These are phyloP conservation scores for Diaporthe sp. DNA, from an alignment of 2,329 filamentous ascomycete genomes.

Conservation along the genomic window DNA sequence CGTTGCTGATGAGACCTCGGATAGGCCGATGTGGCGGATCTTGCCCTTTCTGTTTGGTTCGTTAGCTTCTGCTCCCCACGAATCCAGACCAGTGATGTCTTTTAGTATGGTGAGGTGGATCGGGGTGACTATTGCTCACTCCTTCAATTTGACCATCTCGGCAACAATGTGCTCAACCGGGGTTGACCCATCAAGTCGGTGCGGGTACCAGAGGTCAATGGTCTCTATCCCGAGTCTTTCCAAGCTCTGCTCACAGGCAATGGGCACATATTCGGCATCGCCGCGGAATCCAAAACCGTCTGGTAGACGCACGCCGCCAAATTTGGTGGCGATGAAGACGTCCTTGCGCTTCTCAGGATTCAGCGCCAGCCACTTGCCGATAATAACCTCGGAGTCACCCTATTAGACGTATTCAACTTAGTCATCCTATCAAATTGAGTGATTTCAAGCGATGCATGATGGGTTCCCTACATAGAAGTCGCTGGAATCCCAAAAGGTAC, in stretches of 20 bases:
- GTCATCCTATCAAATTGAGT: rapidly evolving
- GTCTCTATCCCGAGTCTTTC: conserved; percentile 60
- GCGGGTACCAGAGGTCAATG: conserved; percentile 67
- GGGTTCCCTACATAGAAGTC: conserved; percentile 30
- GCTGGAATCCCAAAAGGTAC: conserved; percentile 45
- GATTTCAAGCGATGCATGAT: rapidly evolving
- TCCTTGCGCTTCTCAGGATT: conserved; percentile 58
- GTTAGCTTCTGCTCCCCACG: neutral
- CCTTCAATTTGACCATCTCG: conserved; percentile 61
- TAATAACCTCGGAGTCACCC: conserved; percentile 58
- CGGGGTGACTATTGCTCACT: conserved; percentile 44
- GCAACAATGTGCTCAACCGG: conserved; percentile 64
- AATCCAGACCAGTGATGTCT: neutral
- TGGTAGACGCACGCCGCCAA: conserved; percentile 43
- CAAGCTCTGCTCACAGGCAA: conserved; percentile 53
- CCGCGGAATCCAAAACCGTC: conserved; percentile 42
- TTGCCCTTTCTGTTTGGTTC: conserved; percentile 57
- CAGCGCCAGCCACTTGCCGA: conserved; percentile 61
- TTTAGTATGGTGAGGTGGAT: rapidly evolving
- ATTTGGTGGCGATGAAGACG: conserved; percentile 61
- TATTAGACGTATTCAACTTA: neutral
- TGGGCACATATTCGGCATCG: conserved; percentile 46
- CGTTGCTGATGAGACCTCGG: conserved; percentile 59
- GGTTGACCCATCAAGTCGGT: conserved; percentile 60
- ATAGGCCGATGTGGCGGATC: conserved; percentile 65